Evolutionary conservation across 345 rosid genomes (phyloP), one percentile per base, ranked within the genome.

Genomic region (Melastoma malabathricum): DNA sequence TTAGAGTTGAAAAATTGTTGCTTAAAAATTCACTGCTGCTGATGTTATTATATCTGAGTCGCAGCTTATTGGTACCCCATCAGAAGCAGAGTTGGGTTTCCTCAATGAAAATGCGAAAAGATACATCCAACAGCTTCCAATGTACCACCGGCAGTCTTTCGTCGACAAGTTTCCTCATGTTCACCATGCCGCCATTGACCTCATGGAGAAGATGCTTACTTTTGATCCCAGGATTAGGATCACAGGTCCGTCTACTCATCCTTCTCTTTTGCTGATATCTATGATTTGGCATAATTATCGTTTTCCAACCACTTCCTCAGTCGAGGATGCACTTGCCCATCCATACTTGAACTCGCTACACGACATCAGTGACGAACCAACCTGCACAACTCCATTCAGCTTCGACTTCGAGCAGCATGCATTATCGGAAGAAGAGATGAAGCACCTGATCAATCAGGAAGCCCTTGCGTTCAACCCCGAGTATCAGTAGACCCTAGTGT

Each of bases 31-130:
- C 38, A 29, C 38, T 29, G 38, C 9, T 29, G 38, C 8, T 29
- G 38, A 29, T 29, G 9, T 1, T 29, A 29, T 29, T 29, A 5
- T 6, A 16, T 12, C 13, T 18, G 20, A 31, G 27, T 51, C 70
- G 72, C 79, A 86, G 94, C 73, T 86, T 63, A 65, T 90, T 52
- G 96, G 96, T 46, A 80, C 92, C 58, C 96, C 94, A 46, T 64
- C 84, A 43, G 98, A 90, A 70, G 82, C 77, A 19, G 96, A 86
- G 52, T 62, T 82, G 62, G 89, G 61, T 5, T 71, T 78, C 61
- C 66, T 86, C 60, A 82, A 80, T 66, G 94, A 84, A 64, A 72
- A 70, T 65, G 89, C 96, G 41, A 86, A 82, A 76, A 80, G 70
- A 72, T 86, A 76, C 68, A 73, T 86, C 51, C 59, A 70, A 9